Percentiles rank a stretch among this genome's conserved stretches.
Conservation (phyloP, 306 rosid genomes). For the Quercus agrifolia region DNA sequence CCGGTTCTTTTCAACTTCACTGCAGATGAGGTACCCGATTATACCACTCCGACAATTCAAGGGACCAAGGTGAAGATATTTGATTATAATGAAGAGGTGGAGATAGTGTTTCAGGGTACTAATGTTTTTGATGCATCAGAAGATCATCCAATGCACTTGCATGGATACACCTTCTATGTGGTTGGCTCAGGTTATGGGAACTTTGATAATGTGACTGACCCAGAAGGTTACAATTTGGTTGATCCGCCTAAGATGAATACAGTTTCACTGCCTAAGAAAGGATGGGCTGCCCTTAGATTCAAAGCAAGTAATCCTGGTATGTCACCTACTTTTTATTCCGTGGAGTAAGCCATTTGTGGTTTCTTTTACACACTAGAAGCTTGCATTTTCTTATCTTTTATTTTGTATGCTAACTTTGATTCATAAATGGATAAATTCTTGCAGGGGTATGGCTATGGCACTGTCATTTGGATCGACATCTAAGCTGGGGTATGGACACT, state of each 20-base stretch:
- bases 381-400: background rate
- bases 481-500: conserved; percentile 29
- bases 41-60: background rate
- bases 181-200: conserved; percentile 36
- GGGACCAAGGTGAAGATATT: conserved; percentile 19
- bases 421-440: background rate
- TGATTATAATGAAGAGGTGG: conserved; percentile 22
- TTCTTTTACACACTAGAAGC: background rate
- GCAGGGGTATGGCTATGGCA: conserved; percentile 33
- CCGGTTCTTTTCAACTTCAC: conserved; percentile 18
- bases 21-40: background rate
- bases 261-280: conserved; percentile 27
- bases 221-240: conserved; percentile 24
- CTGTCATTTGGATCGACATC: conserved; percentile 27
- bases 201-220: conserved; percentile 9
- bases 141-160: conserved; percentile 45
- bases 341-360: background rate
- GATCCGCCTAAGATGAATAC: conserved; percentile 34
- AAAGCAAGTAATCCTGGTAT: conserved; percentile 33
- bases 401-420: background rate
- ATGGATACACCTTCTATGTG: conserved; percentile 33
- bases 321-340: background rate
- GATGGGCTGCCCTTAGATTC: conserved; percentile 31
- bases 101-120: conserved; percentile 36
- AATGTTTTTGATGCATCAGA: conserved; percentile 22